Conservation (phyloP, 306 rosid species). For the Lathyrus aphaca region DNA sequence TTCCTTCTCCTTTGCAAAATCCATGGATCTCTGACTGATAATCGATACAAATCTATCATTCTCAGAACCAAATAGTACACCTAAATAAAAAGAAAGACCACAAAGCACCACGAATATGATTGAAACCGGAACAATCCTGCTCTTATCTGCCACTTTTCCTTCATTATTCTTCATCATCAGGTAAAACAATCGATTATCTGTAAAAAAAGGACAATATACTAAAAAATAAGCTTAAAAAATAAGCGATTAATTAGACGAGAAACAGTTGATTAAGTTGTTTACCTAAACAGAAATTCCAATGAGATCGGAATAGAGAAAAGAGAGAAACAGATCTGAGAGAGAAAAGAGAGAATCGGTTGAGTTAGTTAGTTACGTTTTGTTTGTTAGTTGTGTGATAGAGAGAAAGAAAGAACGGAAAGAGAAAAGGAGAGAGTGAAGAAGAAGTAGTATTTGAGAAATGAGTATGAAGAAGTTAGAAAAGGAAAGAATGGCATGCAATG, state of each 20-base stretch:
- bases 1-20: slow-evolving; percentile 41
- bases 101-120: slow-evolving; percentile 68
- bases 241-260: not conserved
- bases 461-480: not conserved
- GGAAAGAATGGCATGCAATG: slow-evolving; percentile 7
- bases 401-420: not conserved
- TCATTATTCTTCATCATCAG: slow-evolving; percentile 77
- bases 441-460: not conserved
- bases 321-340: slow-evolving; percentile 37
- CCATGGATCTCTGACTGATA: slow-evolving; percentile 44
- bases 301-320: slow-evolving; percentile 32
- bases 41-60: slow-evolving; percentile 43
- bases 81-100: slow-evolving; percentile 88
- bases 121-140: slow-evolving; percentile 58
- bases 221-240: slow-evolving; percentile 2
- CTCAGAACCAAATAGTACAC: slow-evolving; percentile 82
- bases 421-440: not conserved
- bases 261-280: not conserved
- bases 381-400: not conserved
- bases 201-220: slow-evolving; percentile 27
- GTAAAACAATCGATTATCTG: slow-evolving; percentile 54
- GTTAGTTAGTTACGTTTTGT: not conserved
- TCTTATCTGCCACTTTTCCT: slow-evolving; percentile 72
- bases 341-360: not conserved
- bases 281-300: slow-evolving; percentile 1